Evolutionary conservation across 148 eudicot species (phyloP), one percentile per base, ranked within the genome.

Genomic region (Rheum nobile): DNA sequence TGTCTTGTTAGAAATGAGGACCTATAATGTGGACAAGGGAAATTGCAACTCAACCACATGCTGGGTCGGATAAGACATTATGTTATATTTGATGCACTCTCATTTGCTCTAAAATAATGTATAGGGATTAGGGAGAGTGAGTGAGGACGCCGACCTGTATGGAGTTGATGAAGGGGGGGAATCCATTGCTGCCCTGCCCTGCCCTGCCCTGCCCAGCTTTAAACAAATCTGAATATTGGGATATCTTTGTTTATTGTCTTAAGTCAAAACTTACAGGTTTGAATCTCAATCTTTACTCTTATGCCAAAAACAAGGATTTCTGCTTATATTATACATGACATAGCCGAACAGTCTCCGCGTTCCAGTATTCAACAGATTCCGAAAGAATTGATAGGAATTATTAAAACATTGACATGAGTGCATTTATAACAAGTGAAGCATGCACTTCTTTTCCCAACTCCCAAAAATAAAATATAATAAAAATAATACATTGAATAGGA

Each of bases 41-140:
- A 65, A 65, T 65, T 65, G 70, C 39, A 29, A 65, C 38, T 65
- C 22, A 41, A 32, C 21, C 70, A 65, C 70, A 65, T 65, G 70
- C 70, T 65, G 39, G 24, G 41, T 65, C 70, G 70, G 70, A 31
- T 65, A 65, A 65, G 39, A 17, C 39, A 14, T 65, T 65, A 31
- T 17, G 32, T 34, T 65, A 34, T 32, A 34, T 7, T 16, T 19
- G 39, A 9, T 16, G n/a, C 48, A 12, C 6, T 21, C n/a, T 34
- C 70, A 1, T 65, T 19, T 1, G 11, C 6, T 65, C 10, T 34
- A 16, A 65, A 65, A 65, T 65, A 65, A 34, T 65, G 41, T 14
- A 22, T 2, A 24, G 6, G 8, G 6, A 43, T 4, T 2, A 43
- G 13, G 16, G 13, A 43, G 21, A 16, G 37, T 29, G 37, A 59